Base-by-base conservation (phyloP, 1,284 basidiomycete species). In the Apiotrichum sp. region DNA sequence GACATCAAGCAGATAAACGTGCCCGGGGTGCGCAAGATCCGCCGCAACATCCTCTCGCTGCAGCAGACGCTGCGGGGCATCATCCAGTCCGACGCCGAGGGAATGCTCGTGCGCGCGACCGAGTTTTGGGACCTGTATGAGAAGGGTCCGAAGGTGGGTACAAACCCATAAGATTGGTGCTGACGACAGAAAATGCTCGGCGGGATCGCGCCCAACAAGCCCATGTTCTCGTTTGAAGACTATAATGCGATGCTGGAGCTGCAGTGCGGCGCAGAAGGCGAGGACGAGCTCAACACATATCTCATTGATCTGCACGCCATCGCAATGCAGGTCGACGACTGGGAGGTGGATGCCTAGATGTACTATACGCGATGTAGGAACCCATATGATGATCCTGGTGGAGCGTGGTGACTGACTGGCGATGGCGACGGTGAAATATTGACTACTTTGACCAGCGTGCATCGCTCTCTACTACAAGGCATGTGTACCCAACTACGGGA, bases 21-120 rank as follows among this genome's bases (percentile, higher is more conserved):
- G 0, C 83, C 85, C 54, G 95, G 95, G 0, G 84, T 93, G 60
- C 84, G 85, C 67, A 97, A 97, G 78, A 88, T 98, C 71, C 78
- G 86, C 65, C 84, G 93, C 44, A 96, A 97, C 74, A 87, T 97
- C 46, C 80, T 93, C 31, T 89, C 93, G 11, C 80, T 98, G 31
- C 93, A 96, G 71, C 95, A 98, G 72, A 88, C 89, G 65, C 81
- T 97, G 64, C 90, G 91, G 69, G 86, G 86, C 8, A 82, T 93
- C 52, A 82, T 83, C 34, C 33, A 44, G 66, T 68, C 51, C 55
- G 78, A 47, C 79, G 81, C 53, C 13, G 81, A 84, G 55, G 82
- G 84, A 5, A 83, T 87, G 59, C 86, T 98, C 59, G 83, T 87
- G 52, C 81, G 83, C 22, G 87, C 85, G 4, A 85, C 88, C 64